A percentile compares a stretch with the other conserved stretches of the same genome.
Evolutionary conservation across 345 rosid genomes (phyloP).

Genomic region (Stellera chamaejasme): DNA sequence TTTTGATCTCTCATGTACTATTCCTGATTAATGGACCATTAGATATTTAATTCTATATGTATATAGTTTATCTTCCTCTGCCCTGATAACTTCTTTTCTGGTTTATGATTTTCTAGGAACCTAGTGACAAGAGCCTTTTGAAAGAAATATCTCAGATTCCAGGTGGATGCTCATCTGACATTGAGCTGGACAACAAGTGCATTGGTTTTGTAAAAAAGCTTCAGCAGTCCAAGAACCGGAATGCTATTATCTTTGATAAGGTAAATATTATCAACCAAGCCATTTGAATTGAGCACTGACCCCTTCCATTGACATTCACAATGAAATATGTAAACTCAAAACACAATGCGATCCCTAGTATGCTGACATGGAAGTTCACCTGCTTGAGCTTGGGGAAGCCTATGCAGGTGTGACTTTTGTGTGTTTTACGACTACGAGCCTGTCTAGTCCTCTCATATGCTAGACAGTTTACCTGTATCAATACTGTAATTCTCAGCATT

Average conservation of each 20-base stretch:
- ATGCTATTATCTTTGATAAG: conserved; percentile 33
- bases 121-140: conserved; percentile 5
- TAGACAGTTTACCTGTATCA: too few species aligned
- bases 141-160: conserved; percentile 18
- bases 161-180: conserved; percentile 12
- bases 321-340: neutral
- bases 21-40: neutral
- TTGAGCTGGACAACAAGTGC: conserved; percentile 11
- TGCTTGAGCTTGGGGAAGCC: neutral
- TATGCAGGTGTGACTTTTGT: neutral
- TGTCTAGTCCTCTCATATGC: too few species aligned
- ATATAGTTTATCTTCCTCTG: neutral
- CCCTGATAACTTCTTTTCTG: neutral
- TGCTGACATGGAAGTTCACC: neutral
- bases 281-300: neutral
- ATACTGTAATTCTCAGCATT: too few species aligned
- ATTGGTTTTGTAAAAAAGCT: conserved; percentile 23
- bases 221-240: conserved; percentile 24
- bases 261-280: conserved; percentile 16
- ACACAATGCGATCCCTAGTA: neutral
- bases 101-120: conserved; percentile 9
- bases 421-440: neutral
- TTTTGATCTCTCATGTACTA: neutral
- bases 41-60: neutral
- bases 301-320: neutral